A percentile compares a stretch with the other conserved stretches of the same genome.
Conservation (phyloP, 345 rosid species). For the Dovyalis caffra region DNA sequence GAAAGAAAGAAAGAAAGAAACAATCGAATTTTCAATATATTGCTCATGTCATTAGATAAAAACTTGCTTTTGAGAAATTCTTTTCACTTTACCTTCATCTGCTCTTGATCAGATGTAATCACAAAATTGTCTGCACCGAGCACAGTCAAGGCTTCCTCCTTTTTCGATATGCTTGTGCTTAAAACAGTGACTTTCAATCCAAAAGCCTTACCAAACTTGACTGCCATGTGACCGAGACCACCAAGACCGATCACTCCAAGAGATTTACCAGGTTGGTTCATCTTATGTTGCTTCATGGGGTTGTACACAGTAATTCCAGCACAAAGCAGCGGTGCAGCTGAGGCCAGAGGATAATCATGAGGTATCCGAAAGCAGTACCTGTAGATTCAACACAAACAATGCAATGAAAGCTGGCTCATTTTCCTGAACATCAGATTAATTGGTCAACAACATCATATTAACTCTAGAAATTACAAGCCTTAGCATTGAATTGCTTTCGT, state of each 20-base stretch:
- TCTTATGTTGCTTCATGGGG: too few species aligned
- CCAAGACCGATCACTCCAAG: too few species aligned
- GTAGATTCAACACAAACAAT: slow-evolving; percentile 16
- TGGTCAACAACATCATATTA: background rate
- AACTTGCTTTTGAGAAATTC: background rate
- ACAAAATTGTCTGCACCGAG: too few species aligned
- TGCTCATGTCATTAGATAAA: background rate
- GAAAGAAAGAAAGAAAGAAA: background rate
- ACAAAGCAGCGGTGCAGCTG: too few species aligned
- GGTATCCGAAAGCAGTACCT: slow-evolving; percentile 87
- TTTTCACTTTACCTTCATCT: slow-evolving; percentile 59
- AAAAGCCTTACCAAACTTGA: too few species aligned
- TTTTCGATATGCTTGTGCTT: too few species aligned
- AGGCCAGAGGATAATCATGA: slow-evolving; percentile 55
- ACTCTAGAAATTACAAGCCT: background rate
- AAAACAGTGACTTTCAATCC: too few species aligned
- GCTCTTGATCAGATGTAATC: slow-evolving; percentile 69
- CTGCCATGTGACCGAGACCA: too few species aligned
- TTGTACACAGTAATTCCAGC: too few species aligned
- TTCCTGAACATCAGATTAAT: background rate
- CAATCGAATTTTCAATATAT: background rate
- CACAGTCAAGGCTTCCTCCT: too few species aligned
- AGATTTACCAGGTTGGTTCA: too few species aligned
- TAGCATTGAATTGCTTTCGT: background rate
- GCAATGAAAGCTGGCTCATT: background rate